phyloP scores from a whole-genome alignment of 169 alveolate genomes.

The Plasmodium gaboni region DNA sequence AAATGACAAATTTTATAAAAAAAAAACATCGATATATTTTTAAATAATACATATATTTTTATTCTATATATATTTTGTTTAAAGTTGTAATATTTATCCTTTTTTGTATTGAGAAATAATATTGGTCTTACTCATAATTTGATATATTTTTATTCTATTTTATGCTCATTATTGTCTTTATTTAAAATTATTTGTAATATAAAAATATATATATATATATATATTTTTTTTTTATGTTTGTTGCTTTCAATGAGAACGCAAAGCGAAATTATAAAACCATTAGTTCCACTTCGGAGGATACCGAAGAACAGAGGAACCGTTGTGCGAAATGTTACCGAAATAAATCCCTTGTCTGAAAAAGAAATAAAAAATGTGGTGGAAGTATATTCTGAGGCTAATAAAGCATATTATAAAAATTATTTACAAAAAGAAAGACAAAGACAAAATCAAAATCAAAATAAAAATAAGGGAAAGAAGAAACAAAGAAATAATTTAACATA shows the following conservation, averaged over 20 bases:
- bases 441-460: conserved; percentile 19
- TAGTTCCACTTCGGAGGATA: conserved; percentile 70
- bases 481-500: neutral
- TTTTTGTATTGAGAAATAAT: too few species aligned
- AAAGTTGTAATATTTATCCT: too few species aligned
- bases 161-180: too few species aligned
- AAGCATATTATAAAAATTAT: conserved; percentile 57
- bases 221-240: conserved; percentile 4
- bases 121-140: too few species aligned
- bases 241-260: conserved; percentile 39
- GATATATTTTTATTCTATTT: too few species aligned
- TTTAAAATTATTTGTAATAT: too few species aligned
- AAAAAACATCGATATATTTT: too few species aligned
- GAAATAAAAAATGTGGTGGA: conserved; percentile 74
- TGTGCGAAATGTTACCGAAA: conserved; percentile 54
- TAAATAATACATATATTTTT: too few species aligned
- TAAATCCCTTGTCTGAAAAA: conserved; percentile 69
- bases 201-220: neutral
- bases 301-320: conserved; percentile 75
- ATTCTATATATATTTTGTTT: too few species aligned
- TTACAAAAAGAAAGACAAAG: conserved; percentile 25
- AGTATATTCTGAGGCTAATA: conserved; percentile 76
- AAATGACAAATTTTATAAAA: too few species aligned
- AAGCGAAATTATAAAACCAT: conserved; percentile 30
- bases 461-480: conserved; percentile 45